These are phyloP conservation scores for Mixia osmundae DNA, from an alignment of 1,284 basidiomycete genomes.

Conservation along the genomic window DNA sequence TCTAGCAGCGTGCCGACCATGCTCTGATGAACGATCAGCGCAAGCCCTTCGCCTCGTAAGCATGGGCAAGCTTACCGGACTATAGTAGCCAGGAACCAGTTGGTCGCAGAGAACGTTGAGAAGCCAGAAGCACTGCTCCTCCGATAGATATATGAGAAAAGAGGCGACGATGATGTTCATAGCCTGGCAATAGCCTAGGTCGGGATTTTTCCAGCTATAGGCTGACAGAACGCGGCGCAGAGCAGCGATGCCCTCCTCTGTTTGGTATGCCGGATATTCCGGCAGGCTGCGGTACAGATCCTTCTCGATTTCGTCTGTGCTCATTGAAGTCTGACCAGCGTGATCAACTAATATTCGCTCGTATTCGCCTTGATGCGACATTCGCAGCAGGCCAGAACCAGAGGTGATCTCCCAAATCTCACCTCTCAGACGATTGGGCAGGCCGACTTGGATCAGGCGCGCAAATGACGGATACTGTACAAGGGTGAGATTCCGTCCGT, in stretches of 20 bases:
- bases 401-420: conserved; percentile 98
- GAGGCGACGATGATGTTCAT: conserved; percentile 34
- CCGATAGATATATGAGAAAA: conserved; percentile 93
- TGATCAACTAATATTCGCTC: conserved; percentile 54
- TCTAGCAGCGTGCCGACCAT: conserved; percentile 98
- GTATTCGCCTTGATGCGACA: conserved; percentile 66
- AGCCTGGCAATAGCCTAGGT: conserved; percentile 28
- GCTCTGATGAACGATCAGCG: conserved; percentile 19
- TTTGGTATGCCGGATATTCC: conserved; percentile 84
- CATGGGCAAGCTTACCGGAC: conserved; percentile 29
- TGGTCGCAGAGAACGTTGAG: conserved; percentile 87
- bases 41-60: not conserved
- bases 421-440: conserved; percentile 81
- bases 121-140: conserved; percentile 97
- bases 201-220: conserved; percentile 87
- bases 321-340: conserved; percentile 53
- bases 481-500: conserved; percentile 73
- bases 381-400: conserved; percentile 69
- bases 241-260: conserved; percentile 56
- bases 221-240: conserved; percentile 80
- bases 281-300: conserved; percentile 73
- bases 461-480: conserved; percentile 92
- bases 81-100: conserved; percentile 89
- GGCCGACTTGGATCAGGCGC: conserved; percentile 82
- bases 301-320: conserved; percentile 98